phyloP scores from a whole-genome alignment of 345 rosid species.

The Rubroshorea leprosula region DNA sequence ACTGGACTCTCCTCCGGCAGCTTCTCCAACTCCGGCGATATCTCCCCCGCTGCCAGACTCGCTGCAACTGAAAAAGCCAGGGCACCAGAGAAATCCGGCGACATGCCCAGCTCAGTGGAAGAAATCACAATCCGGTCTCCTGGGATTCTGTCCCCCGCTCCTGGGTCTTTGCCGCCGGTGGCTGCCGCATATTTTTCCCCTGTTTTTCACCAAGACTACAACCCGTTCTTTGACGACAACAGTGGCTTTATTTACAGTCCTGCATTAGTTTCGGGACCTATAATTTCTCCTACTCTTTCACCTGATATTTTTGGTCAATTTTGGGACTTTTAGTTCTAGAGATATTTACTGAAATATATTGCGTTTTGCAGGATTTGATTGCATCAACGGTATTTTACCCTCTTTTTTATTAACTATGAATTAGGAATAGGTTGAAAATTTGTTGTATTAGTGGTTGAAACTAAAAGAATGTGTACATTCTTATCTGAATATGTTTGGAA shows the following conservation, averaged over 20 bases:
- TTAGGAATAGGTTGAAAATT: too few species aligned
- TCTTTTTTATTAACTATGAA: too few species aligned
- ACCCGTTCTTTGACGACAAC: constrained; percentile 31
- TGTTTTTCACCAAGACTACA: constrained; percentile 36
- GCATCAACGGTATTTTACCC: too few species aligned
- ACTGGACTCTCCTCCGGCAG: constrained; percentile 59
- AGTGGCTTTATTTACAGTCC: constrained; percentile 41
- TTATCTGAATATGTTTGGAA: too few species aligned
- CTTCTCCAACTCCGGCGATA: constrained; percentile 37
- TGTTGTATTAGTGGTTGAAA: too few species aligned
- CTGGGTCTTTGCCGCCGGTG: constrained; percentile 45
- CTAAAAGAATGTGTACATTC: too few species aligned
- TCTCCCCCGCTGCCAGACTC: constrained; percentile 80
- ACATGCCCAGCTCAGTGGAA: constrained; percentile 22
- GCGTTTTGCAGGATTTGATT: too few species aligned
- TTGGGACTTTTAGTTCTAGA: constrained; percentile 32
- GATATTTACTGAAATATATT: too few species aligned
- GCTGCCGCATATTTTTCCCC: constrained; percentile 54
- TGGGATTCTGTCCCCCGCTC: constrained; percentile 75
- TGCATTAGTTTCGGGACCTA: constrained; percentile 20
- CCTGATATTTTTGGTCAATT: constrained; percentile 47
- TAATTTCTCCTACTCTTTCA: constrained; percentile 42
- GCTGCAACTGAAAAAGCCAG: constrained; percentile 72
- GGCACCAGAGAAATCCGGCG: constrained; percentile 31
- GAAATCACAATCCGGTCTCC: constrained; percentile 33